Conservation (phyloP, 73 alveolate genomes). For the Vitrella brassicaformis region DNA sequence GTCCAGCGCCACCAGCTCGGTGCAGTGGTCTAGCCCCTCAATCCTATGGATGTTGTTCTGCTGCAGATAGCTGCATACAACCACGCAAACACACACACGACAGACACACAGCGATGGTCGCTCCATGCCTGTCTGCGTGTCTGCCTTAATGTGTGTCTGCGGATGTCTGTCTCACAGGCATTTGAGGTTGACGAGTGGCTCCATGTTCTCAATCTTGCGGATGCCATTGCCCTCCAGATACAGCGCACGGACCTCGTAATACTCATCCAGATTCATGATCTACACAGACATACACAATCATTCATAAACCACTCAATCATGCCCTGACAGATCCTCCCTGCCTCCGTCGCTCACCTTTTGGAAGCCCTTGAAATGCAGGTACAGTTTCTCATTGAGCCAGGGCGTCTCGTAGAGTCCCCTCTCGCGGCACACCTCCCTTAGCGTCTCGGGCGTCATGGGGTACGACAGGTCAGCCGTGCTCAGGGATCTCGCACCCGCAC, state of each 20-base stretch:
- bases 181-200: conserved; percentile 28
- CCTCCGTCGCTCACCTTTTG: too few species aligned
- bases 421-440: conserved; percentile 55
- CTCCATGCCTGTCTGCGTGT: too few species aligned
- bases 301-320: too few species aligned
- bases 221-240: conserved; percentile 67
- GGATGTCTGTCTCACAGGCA: neutral
- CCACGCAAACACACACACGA: too few species aligned
- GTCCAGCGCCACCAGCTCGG: conserved; percentile 51
- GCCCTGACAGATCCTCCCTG: too few species aligned
- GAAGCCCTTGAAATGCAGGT: conserved; percentile 64
- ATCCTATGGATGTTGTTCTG: conserved; percentile 49
- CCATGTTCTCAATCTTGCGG: conserved; percentile 51
- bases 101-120: too few species aligned
- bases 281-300: too few species aligned
- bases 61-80: conserved; percentile 44
- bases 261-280: conserved; percentile 55
- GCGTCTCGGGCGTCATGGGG: neutral
- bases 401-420: conserved; percentile 61
- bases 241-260: conserved; percentile 48
- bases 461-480: neutral
- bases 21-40: conserved; percentile 37
- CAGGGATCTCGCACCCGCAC: too few species aligned
- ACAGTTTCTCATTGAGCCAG: conserved; percentile 51
- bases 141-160: too few species aligned